Base-by-base conservation (phyloP, 176 grass and related monocot species). In the Avena atlantica region DNA sequence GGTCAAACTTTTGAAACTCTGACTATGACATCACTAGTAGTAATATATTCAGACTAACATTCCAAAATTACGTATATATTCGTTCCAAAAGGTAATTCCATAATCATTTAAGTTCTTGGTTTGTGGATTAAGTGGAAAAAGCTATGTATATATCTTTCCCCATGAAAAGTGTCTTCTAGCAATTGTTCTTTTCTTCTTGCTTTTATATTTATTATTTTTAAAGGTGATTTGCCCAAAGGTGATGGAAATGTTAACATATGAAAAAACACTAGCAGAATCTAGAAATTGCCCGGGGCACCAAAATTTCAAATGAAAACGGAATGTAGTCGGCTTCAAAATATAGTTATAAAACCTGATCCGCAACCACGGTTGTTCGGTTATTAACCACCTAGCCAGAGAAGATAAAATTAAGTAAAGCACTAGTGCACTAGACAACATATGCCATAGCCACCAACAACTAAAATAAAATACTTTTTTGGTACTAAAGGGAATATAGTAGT, bases 321-420 rank as follows among this genome's bases (percentile, higher is more conserved):
- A 1, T 17, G 64, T 34, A 66, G 6, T 42, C 5, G 6, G 7
- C 64, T 67, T 67, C 2, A 0, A 36, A 17, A 36, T 67, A 36
- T 67, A 67, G 71, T 75, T 31, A 24, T 27, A 31, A 48, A 19
- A 76, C 24, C 49, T 76, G 73, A 76, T 76, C 73, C 73, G 7
- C 23, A 1, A 53, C 73, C 1, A 53, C 48, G 19, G 73, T 76
- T 76, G 73, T 76, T 76, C 49, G 48, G 73, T 11, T 76, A 76
- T 1, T 31, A 76, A 76, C 73, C 73, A 53, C 73, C 23, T 31
- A 2, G 8, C 0, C 23, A 29, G 23, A 76, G 29, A 74, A 52
- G 48, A 53, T 53, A 31, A 29, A 52, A 76, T 36, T 67, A 67
- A 67, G 5, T 67, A 67, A 67, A 36, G 29, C 27, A 15, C 64